Evolutionary conservation across 78 protist genomes (phyloP), one percentile per base, ranked within the genome.

Genomic region (Dictyostelium capitatum): DNA sequence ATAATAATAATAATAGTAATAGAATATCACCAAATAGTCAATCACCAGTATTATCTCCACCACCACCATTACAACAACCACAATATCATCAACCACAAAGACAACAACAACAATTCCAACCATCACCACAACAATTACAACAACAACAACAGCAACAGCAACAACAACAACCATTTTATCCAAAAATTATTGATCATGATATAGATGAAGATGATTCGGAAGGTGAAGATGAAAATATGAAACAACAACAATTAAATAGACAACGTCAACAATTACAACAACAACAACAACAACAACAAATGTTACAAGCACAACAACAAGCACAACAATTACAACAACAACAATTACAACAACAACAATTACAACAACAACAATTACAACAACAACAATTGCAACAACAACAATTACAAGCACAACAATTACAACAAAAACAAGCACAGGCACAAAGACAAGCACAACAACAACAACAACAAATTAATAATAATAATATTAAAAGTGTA

Each of bases 51-150:
- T 23, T 28, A 59, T 23, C 48, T 50, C 69, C 23, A 23, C 48
- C 8, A 43, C 74, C 30, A 59, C 69, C 41, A 80, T 28, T 6
- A n/a, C 84, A 56, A 41, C 47, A 25, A 30, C 53, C 17, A 57
- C 74, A 79, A n/a, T 77, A 64, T 64, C 47, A 43, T 9, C 83
- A 78, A 54, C 69, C n/a, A 64, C 75, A 20, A 28, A 19, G 65
- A 50, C 51, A 47, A 48, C n/a, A 41, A 30, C 43, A 43, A 64
- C 89, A 64, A 48, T 43, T 10, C 28, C 57, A 41, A 25, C 30
- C 6, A 50, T 41, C 8, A 47, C 65, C 9, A 46, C 62, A 23
- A 6, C 48, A 6, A 23, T 48, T 7, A 67, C 32, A 14, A 41
- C 51, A 48, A 53, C 79, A 48, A 69, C 89, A 64, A 30, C 57